Evolutionary conservation across 1,139 yeast species (phyloP).

Genomic region (Chernovozyma sophiae-reginae): DNA sequence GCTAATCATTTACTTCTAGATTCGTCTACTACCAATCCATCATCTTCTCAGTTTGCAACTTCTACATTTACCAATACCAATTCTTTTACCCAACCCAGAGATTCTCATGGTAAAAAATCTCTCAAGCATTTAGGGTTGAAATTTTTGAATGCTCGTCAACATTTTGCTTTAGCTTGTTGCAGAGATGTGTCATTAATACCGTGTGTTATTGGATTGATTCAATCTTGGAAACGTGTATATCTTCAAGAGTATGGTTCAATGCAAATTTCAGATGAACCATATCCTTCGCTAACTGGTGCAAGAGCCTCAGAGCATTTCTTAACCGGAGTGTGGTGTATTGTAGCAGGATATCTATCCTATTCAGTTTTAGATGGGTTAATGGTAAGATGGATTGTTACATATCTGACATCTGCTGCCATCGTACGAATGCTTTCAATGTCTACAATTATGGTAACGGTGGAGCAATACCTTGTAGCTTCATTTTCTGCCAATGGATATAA

Average conservation of each 20-base stretch:
- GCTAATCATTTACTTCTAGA: too few species aligned
- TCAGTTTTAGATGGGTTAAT: constrained; percentile 84
- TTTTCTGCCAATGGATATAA: constrained; percentile 46
- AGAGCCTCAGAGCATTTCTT: constrained; percentile 66
- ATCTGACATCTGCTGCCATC: constrained; percentile 83
- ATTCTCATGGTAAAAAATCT: constrained; percentile 11
- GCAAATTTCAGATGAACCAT: constrained; percentile 17
- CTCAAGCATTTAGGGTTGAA: constrained; percentile 60
- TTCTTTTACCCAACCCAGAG: neutral
- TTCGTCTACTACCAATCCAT: neutral
- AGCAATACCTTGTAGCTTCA: constrained; percentile 62
- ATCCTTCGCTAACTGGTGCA: constrained; percentile 42
- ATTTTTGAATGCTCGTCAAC: constrained; percentile 71
- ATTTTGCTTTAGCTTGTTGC: constrained; percentile 66
- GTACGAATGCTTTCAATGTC: constrained; percentile 82
- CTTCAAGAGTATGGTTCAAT: constrained; percentile 15
- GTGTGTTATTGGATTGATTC: constrained; percentile 53
- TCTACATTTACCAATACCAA: neutral
- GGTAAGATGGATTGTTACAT: constrained; percentile 91
- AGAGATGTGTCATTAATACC: constrained; percentile 71
- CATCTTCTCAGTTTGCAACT: neutral
- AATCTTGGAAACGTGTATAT: constrained; percentile 49
- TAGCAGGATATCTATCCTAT: constrained; percentile 79
- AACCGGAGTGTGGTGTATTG: constrained; percentile 79
- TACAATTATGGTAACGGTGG: constrained; percentile 63